These are phyloP conservation scores for Dactylorhiza incarnata DNA, from an alignment of 106 monocot species.

Conservation along the genomic window DNA sequence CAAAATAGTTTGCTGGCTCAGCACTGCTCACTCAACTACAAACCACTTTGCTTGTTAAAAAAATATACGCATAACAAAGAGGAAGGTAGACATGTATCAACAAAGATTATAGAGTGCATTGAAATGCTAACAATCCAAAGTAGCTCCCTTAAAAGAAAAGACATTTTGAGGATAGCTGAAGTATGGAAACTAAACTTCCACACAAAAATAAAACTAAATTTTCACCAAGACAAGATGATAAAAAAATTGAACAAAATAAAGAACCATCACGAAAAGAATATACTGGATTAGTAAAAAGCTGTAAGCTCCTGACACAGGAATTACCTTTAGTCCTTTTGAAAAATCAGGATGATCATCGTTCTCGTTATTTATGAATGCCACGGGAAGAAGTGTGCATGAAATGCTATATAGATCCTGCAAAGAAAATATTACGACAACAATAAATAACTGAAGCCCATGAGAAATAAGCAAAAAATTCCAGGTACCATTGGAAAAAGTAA, in stretches of 20 bases:
- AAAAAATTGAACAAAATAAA: background rate
- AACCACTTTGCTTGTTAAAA: background rate
- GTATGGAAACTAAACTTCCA: background rate
- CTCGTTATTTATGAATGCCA: conserved; percentile 46
- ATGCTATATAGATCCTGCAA: conserved; percentile 59
- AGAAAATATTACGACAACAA: conserved; percentile 6
- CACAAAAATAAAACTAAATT: no score
- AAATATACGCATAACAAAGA: background rate
- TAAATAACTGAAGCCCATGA: background rate
- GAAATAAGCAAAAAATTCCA: conserved; percentile 1
- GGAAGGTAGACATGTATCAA: background rate
- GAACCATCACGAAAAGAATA: background rate
- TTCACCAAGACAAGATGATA: background rate
- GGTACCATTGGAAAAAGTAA: background rate
- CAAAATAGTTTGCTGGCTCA: background rate
- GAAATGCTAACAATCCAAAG: background rate
- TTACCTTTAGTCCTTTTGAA: conserved; percentile 75
- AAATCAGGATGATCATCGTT: conserved; percentile 53
- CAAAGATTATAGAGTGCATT: background rate
- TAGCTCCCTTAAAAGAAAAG: background rate
- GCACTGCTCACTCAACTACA: background rate
- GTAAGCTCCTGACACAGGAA: background rate
- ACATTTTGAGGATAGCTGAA: background rate
- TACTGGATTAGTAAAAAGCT: background rate
- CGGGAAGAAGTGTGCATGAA: conserved; percentile 69